Percentiles rank a stretch among this genome's conserved stretches.
phyloP scores from a whole-genome alignment of 73 alveolate genomes.

The Paramecium octaurelia region DNA sequence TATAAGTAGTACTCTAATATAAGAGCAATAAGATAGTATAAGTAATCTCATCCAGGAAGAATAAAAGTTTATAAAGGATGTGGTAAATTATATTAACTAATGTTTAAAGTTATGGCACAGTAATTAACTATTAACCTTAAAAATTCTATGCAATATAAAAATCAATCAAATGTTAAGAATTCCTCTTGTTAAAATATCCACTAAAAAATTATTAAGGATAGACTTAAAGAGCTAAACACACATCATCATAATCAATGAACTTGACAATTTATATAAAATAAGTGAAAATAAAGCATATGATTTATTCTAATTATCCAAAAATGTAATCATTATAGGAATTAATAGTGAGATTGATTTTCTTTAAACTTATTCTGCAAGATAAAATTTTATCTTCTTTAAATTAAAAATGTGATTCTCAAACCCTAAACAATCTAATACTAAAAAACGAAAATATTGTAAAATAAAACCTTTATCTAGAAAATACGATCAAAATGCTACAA shows the following conservation, averaged over 20 bases:
- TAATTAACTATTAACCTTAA: too few species aligned
- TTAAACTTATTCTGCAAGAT: not conserved
- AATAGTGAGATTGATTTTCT: conserved; percentile 17
- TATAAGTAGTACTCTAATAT: not conserved
- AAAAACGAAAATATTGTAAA: not conserved
- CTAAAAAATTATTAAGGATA: not conserved
- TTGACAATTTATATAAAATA: not conserved
- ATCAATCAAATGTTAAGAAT: not conserved
- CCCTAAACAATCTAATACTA: not conserved
- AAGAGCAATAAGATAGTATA: not conserved
- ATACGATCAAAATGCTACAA: not conserved
- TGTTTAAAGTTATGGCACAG: too few species aligned
- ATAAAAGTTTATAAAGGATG: too few species aligned
- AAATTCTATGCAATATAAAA: too few species aligned
- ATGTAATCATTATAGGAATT: not conserved
- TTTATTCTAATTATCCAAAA: not conserved
- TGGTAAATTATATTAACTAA: too few species aligned
- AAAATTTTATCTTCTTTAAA: not conserved
- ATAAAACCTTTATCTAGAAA: not conserved
- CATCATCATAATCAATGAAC: not conserved
- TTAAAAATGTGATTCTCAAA: not conserved
- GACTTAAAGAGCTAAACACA: not conserved
- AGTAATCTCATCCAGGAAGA: too few species aligned
- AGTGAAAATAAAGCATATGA: conserved; percentile 38
- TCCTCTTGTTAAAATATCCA: not conserved